Evolutionary conservation across 352 stramenopile genomes (phyloP).

Genomic region (Phytopythium ostracodes): DNA sequence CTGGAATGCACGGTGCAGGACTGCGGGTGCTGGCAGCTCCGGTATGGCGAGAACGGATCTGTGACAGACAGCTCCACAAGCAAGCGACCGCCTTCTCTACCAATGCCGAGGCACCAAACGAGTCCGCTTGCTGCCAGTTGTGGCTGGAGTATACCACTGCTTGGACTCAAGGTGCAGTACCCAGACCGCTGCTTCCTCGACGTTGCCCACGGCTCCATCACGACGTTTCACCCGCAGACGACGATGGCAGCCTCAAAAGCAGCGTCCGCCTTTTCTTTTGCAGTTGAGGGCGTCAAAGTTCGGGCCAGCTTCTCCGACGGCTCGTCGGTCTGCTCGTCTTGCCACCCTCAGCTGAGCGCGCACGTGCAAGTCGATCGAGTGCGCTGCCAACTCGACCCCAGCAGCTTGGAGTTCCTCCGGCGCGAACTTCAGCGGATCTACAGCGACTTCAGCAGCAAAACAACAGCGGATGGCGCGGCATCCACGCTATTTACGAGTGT

Average conservation of each 20-base stretch:
- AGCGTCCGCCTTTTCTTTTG: slow-evolving; percentile 13
- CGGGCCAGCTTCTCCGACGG: slow-evolving; percentile 56
- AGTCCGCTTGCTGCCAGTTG: not conserved
- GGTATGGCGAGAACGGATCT: not conserved
- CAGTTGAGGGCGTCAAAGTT: slow-evolving; percentile 30
- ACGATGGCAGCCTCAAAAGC: slow-evolving; percentile 11
- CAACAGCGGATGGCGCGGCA: not conserved
- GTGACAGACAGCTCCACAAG: too few species aligned
- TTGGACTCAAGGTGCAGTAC: slow-evolving; percentile 7
- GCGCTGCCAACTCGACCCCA: slow-evolving; percentile 38
- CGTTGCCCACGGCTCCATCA: slow-evolving; percentile 24
- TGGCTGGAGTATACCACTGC: not conserved
- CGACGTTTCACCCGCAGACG: slow-evolving; percentile 8
- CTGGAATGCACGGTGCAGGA: slow-evolving; percentile 61
- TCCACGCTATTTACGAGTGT: slow-evolving; percentile 44
- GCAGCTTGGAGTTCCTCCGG: slow-evolving; percentile 15
- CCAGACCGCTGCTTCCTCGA: slow-evolving; percentile 45
- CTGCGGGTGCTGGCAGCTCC: slow-evolving; percentile 29
- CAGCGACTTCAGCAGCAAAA: not conserved
- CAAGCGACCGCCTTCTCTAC: not conserved
- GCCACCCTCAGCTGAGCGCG: slow-evolving; percentile 43
- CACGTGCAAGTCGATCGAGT: slow-evolving; percentile 38
- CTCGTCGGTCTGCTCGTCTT: slow-evolving; percentile 29
- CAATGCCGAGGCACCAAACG: not conserved
- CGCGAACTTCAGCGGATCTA: slow-evolving; percentile 8